A percentile compares a stretch with the other conserved stretches of the same genome.
phyloP scores from a whole-genome alignment of 495 filamentous ascomycete genomes.

The Hypomontagnella monticulosa region DNA sequence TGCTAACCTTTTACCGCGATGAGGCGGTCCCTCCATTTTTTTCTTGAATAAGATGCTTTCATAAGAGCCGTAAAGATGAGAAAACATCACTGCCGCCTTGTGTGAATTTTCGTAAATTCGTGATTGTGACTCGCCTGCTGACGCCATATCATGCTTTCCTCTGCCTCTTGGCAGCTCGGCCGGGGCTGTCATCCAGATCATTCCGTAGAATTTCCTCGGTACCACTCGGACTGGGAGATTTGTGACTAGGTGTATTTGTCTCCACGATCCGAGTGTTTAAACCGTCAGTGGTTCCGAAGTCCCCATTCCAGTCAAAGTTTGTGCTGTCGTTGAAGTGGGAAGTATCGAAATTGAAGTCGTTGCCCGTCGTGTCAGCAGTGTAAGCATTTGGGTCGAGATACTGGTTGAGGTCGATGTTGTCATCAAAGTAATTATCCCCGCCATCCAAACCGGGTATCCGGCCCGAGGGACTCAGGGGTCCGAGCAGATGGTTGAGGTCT shows the following conservation, averaged over 20 bases:
- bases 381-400: constrained; percentile 74
- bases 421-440: constrained; percentile 58
- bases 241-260: constrained; percentile 44
- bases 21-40: neutral
- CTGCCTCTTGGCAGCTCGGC: constrained; percentile 52
- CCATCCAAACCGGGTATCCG: constrained; percentile 77
- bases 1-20: neutral
- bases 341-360: constrained; percentile 54
- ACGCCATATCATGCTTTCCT: constrained; percentile 40
- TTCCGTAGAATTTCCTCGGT: constrained; percentile 57
- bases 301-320: constrained; percentile 41
- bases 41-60: neutral
- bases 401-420: constrained; percentile 70
- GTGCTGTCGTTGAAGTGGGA: constrained; percentile 30
- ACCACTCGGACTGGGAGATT: constrained; percentile 56
- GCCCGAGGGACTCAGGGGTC: constrained; percentile 81
- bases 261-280: constrained; percentile 46
- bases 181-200: constrained; percentile 51
- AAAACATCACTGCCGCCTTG: neutral
- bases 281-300: constrained; percentile 34
- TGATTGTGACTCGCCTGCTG: neutral
- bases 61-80: neutral
- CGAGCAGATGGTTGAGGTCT: constrained; percentile 72
- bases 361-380: constrained; percentile 46
- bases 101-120: neutral